A percentile compares a stretch with the other conserved stretches of the same genome.
Conservation (phyloP, 78 protist species). For the Dictyostelium brefeldianum region DNA sequence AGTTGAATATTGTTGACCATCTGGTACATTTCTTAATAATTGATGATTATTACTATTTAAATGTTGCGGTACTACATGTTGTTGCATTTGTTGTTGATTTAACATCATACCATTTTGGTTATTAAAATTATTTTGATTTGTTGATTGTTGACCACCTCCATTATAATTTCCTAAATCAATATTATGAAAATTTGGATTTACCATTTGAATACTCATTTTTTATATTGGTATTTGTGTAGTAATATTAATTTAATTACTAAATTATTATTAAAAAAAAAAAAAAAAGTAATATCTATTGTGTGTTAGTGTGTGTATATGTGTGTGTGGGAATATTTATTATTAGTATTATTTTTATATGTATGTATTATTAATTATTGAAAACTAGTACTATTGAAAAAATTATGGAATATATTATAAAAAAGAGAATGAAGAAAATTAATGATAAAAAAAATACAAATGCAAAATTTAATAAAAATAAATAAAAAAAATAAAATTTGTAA, state of each 20-base stretch:
- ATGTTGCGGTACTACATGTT: constrained; percentile 59
- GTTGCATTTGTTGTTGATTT: constrained; percentile 30
- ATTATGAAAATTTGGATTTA: constrained; percentile 40
- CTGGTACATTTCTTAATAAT: constrained; percentile 51
- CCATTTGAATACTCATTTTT: constrained; percentile 25
- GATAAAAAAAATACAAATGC: background rate
- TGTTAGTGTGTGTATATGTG: too few species aligned
- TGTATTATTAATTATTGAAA: background rate
- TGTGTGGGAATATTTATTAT: background rate
- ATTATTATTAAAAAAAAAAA: background rate
- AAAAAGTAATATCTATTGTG: background rate
- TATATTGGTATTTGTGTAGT: too few species aligned
- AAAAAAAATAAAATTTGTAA: constrained; percentile 3
- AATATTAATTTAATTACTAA: too few species aligned
- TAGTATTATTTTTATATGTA: background rate
- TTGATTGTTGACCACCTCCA: constrained; percentile 11
- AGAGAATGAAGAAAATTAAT: background rate
- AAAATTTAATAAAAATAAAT: background rate
- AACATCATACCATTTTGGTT: background rate
- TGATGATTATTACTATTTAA: background rate
- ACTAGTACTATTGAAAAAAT: background rate
- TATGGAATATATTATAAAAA: background rate
- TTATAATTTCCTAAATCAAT: constrained; percentile 41
- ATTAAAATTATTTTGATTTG: background rate
- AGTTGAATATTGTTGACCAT: background rate